Evolutionary conservation across 352 stramenopile species (phyloP).

Genomic region (Pythium aristosporum): DNA sequence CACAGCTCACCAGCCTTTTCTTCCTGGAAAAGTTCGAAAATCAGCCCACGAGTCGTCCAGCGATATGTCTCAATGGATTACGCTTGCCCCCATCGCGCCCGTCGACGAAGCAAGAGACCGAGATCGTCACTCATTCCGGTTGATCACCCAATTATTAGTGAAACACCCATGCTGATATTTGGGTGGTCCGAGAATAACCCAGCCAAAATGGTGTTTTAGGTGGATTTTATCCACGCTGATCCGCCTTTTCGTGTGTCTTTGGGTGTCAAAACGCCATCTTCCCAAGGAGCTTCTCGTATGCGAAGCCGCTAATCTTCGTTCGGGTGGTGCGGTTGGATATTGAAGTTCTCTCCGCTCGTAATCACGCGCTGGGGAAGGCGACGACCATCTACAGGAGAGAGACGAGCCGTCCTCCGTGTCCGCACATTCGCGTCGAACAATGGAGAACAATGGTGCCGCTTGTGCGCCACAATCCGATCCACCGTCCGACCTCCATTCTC

Average conservation of each 20-base stretch:
- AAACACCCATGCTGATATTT: background rate
- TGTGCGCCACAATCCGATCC: conserved; percentile 7
- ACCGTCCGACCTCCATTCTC: background rate
- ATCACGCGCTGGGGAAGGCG: background rate
- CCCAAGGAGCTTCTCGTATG: background rate
- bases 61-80: conserved; percentile 16
- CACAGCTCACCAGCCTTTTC: too few species aligned
- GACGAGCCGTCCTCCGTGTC: background rate
- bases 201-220: background rate
- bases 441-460: conserved; percentile 2
- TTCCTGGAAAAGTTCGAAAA: too few species aligned
- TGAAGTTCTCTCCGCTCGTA: conserved; percentile 11
- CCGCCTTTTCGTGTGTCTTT: background rate
- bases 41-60: background rate
- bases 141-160: background rate
- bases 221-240: background rate
- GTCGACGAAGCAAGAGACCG: background rate
- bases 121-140: conserved; percentile 1
- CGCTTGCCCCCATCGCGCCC: background rate
- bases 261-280: conserved; percentile 1
- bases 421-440: background rate
- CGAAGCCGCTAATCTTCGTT: background rate
- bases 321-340: background rate
- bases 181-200: background rate
- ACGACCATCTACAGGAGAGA: background rate